Conservation (phyloP, 306 rosid species). For the Mimosa bimucronata region DNA sequence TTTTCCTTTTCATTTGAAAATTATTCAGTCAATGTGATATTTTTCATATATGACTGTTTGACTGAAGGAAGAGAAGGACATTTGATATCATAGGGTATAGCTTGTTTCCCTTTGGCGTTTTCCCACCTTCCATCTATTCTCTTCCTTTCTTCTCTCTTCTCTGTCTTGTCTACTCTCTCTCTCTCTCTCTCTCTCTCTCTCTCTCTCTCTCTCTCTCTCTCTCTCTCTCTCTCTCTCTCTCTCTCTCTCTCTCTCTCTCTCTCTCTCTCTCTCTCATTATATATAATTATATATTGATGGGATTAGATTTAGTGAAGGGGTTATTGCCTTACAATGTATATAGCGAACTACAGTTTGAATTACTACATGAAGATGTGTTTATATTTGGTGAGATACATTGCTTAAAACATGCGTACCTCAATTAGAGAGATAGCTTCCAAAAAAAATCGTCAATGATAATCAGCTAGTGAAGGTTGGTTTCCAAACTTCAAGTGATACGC, state of each 20-base stretch:
- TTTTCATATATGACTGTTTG: background rate
- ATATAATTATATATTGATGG: too few species aligned
- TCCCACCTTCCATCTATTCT: conserved; percentile 45
- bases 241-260: conserved; percentile 19
- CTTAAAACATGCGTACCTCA: too few species aligned
- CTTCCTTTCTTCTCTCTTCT: background rate
- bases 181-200: conserved; percentile 1
- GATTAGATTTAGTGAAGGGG: too few species aligned
- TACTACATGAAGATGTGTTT: too few species aligned
- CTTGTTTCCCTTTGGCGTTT: conserved; percentile 52
- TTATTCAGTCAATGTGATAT: background rate
- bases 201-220: background rate
- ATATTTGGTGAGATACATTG: too few species aligned
- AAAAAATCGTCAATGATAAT: too few species aligned
- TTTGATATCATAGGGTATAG: background rate
- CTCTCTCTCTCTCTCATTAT: conserved; percentile 12
- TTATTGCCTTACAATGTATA: too few species aligned
- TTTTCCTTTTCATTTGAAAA: background rate
- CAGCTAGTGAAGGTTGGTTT: too few species aligned
- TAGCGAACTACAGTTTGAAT: too few species aligned
- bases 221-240: background rate
- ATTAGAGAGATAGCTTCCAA: too few species aligned
- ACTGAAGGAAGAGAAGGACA: background rate
- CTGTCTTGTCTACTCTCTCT: conserved; percentile 6
- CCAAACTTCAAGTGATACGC: background rate